These are phyloP conservation scores for Pythium dissotocum DNA, from an alignment of 352 stramenopile species.

Conservation along the genomic window DNA sequence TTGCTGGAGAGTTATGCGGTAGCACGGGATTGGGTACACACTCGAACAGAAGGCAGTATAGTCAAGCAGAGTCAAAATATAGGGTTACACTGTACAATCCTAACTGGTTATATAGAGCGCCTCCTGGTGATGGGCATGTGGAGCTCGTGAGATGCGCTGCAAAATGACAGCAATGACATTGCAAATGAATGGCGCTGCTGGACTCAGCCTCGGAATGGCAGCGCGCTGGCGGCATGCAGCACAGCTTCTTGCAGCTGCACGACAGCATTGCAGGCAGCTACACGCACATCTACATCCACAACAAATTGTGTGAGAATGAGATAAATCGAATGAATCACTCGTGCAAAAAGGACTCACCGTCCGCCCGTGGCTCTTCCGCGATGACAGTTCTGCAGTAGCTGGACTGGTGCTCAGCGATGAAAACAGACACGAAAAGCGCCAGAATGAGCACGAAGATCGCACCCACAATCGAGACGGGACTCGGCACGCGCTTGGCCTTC, in stretches of 20 bases:
- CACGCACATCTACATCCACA: constrained; percentile 10
- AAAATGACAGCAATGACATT: neutral
- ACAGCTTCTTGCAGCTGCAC: constrained; percentile 19
- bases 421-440: constrained; percentile 43
- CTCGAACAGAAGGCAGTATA: constrained; percentile 3
- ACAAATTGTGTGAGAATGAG: neutral
- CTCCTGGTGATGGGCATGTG: constrained; percentile 6
- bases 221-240: neutral
- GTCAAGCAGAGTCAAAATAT: constrained; percentile 18
- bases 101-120: constrained; percentile 23
- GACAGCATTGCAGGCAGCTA: constrained; percentile 19
- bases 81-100: constrained; percentile 30
- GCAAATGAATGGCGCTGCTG: neutral
- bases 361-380: constrained; percentile 7
- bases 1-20: constrained; percentile 11
- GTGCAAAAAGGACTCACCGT: constrained; percentile 21
- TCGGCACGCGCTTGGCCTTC: constrained; percentile 16
- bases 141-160: constrained; percentile 3
- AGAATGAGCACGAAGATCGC: constrained; percentile 42
- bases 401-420: constrained; percentile 38
- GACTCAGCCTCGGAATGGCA: constrained; percentile 12
- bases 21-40: neutral
- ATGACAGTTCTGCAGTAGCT: constrained; percentile 24
- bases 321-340: neutral
- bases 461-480: constrained; percentile 29